These are phyloP conservation scores for Chlorella variabilis DNA, from an alignment of 163 green algal genomes.

Conservation along the genomic window DNA sequence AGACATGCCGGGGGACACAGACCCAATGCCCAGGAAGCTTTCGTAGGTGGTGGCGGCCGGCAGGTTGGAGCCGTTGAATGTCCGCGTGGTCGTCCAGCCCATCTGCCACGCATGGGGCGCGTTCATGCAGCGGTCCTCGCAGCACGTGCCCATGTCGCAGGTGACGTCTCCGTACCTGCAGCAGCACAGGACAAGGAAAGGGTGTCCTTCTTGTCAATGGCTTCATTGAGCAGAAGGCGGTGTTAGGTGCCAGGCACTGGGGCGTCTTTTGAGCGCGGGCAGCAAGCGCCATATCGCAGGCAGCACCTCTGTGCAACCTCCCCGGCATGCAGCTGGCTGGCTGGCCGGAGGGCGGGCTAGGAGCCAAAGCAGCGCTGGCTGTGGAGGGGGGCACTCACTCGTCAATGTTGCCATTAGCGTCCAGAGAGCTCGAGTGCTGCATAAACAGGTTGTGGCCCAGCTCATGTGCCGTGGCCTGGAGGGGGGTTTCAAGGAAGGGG, in stretches of 20 bases:
- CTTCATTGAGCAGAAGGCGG: too few relatives aligned
- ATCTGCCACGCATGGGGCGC: conserved; percentile 1
- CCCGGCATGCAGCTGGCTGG: too few relatives aligned
- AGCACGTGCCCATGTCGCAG: background rate
- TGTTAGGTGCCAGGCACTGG: too few relatives aligned
- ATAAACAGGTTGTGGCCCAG: conserved; percentile 8
- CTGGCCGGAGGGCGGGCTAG: too few relatives aligned
- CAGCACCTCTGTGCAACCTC: too few relatives aligned
- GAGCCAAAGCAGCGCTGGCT: too few relatives aligned
- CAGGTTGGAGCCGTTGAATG: background rate
- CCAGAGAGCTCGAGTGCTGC: background rate
- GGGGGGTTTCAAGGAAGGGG: too few relatives aligned
- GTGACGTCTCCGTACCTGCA: background rate
- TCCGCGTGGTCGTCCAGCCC: background rate
- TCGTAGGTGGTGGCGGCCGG: background rate
- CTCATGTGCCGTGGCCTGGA: background rate
- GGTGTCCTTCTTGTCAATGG: too few relatives aligned
- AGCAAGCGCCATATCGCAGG: too few relatives aligned
- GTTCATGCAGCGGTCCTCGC: conserved; percentile 1
- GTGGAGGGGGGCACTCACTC: too few relatives aligned
- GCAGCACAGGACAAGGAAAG: background rate
- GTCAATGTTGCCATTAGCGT: background rate
- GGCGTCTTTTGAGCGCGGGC: too few relatives aligned
- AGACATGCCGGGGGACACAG: too few relatives aligned
- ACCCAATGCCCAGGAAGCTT: background rate